Evolutionary conservation across 495 filamentous ascomycete genomes (phyloP).

Genomic region (Penicillium ochrochloron): DNA sequence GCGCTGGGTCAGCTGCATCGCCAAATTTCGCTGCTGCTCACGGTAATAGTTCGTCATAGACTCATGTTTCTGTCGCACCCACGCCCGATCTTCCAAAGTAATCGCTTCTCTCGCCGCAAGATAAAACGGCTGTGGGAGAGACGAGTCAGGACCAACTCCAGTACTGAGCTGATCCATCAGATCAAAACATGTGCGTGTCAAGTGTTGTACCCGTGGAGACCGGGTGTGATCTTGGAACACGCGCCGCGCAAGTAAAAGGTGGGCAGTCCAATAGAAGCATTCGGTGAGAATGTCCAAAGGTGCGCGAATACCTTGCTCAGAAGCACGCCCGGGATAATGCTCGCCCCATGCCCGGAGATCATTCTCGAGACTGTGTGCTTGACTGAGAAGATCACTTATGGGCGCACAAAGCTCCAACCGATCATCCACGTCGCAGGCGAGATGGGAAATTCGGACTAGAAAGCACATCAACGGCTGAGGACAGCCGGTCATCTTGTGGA

Average conservation of each 20-base stretch:
- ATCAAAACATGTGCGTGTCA: constrained; percentile 31
- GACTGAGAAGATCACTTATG: constrained; percentile 11
- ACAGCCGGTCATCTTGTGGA: constrained; percentile 38
- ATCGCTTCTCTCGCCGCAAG: constrained; percentile 34
- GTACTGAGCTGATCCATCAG: constrained; percentile 35
- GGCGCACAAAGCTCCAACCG: constrained; percentile 3
- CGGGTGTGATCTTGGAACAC: constrained; percentile 32
- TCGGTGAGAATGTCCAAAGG: constrained; percentile 35
- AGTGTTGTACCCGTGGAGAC: constrained; percentile 32
- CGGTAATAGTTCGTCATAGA: constrained; percentile 39
- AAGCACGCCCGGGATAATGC: background rate
- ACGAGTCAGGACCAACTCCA: constrained; percentile 35
- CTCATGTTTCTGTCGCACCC: constrained; percentile 34
- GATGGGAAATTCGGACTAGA: constrained; percentile 29
- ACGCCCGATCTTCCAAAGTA: constrained; percentile 24
- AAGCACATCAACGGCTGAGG: constrained; percentile 38
- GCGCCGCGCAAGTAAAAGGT: constrained; percentile 35
- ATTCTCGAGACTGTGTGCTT: constrained; percentile 26
- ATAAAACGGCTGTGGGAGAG: constrained; percentile 35
- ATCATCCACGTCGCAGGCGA: constrained; percentile 34
- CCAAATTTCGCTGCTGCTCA: constrained; percentile 34
- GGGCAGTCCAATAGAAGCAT: constrained; percentile 38
- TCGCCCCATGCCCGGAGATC: constrained; percentile 33
- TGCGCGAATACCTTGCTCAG: constrained; percentile 2
- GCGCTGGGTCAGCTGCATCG: constrained; percentile 31